A percentile compares a stretch with the other conserved stretches of the same genome.
Evolutionary conservation across 2,329 filamentous ascomycete species (phyloP).

Genomic region (Zymoseptoria passerinii): DNA sequence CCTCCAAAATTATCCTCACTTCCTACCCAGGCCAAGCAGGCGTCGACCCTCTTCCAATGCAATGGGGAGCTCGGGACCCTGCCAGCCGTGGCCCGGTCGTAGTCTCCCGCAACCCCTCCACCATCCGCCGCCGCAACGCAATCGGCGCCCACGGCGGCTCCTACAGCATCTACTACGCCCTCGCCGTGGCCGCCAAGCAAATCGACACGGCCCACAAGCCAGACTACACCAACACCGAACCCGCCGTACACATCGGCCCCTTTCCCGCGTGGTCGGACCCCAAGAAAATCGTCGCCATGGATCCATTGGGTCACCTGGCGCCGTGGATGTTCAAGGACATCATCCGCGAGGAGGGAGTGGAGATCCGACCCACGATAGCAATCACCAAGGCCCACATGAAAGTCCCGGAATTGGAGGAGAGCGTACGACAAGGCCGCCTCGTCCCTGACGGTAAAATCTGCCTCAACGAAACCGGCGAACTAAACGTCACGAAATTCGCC

Average conservation of each 20-base stretch:
- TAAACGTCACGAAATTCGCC: constrained; percentile 92
- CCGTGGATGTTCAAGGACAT: constrained; percentile 75
- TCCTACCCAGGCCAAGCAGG: constrained; percentile 93
- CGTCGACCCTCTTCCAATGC: constrained; percentile 80
- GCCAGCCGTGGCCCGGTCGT: constrained; percentile 75
- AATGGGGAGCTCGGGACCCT: constrained; percentile 77
- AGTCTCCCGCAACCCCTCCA: constrained; percentile 67
- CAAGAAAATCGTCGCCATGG: constrained; percentile 97
- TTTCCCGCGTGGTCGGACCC: constrained; percentile 83
- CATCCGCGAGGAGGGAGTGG: constrained; percentile 66
- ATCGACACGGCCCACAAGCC: constrained; percentile 73
- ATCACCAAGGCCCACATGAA: constrained; percentile 93
- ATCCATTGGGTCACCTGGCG: constrained; percentile 80
- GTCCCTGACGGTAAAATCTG: constrained; percentile 80
- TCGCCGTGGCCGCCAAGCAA: constrained; percentile 86
- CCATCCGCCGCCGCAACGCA: constrained; percentile 70
- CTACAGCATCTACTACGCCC: constrained; percentile 90
- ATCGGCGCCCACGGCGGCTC: constrained; percentile 75
- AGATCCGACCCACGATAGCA: constrained; percentile 65
- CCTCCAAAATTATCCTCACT: constrained; percentile 59
- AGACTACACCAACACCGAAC: constrained; percentile 78
- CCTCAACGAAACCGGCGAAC: constrained; percentile 73
- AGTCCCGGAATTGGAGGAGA: constrained; percentile 87
- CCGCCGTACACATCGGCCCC: constrained; percentile 78
- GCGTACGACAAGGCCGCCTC: constrained; percentile 69